phyloP scores from a whole-genome alignment of 768 basidiomycete species.

The Pulveroboletus sp. region DNA sequence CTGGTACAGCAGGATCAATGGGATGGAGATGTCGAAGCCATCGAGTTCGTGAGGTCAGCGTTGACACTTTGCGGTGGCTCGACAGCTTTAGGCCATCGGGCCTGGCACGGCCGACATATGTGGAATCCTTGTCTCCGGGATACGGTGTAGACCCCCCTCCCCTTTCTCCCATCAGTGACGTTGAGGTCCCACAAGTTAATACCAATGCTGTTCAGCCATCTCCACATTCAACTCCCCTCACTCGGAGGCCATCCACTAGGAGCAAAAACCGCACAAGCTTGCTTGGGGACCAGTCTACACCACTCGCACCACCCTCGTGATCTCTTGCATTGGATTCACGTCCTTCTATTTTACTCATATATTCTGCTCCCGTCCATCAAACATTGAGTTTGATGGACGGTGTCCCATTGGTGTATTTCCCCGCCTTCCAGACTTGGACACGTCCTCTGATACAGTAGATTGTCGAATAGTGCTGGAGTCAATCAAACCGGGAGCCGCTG shows the following conservation, averaged over 20 bases:
- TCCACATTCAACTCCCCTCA: conserved; percentile 48
- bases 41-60: conserved; percentile 56
- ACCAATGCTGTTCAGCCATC: conserved; percentile 31
- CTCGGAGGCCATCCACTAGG: conserved; percentile 58
- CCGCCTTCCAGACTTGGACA: background rate
- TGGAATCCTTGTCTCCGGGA: conserved; percentile 36
- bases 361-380: background rate
- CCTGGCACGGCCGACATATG: conserved; percentile 44
- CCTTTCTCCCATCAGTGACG: conserved; percentile 31
- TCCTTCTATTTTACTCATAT: conserved; percentile 3
- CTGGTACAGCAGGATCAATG: conserved; percentile 40
- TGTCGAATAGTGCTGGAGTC: background rate
- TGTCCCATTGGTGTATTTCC: background rate
- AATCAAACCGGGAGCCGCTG: too few relatives aligned
- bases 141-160: conserved; percentile 18
- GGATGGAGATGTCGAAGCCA: conserved; percentile 56
- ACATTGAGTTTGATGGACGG: background rate
- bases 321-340: background rate
- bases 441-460: conserved; percentile 7
- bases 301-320: conserved; percentile 15
- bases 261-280: conserved; percentile 51
- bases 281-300: conserved; percentile 28
- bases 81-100: conserved; percentile 56
- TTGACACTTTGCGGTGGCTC: conserved; percentile 62
- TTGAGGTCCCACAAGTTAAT: conserved; percentile 31